Percentiles rank a stretch among this genome's conserved stretches.
phyloP scores from a whole-genome alignment of 2,329 filamentous ascomycete genomes.

The Coniella vitis region DNA sequence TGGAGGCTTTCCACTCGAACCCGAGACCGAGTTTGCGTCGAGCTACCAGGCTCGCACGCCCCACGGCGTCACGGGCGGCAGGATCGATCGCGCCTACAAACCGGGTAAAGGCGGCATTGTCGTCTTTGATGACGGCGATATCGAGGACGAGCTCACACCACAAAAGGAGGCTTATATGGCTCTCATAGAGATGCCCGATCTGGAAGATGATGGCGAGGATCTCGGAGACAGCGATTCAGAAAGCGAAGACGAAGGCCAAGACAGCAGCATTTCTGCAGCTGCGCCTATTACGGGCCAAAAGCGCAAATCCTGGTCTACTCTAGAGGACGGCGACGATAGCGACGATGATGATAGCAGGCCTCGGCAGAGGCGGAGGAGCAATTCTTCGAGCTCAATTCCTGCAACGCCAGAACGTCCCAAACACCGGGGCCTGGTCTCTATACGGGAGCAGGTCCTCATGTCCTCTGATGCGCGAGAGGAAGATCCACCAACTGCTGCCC shows the following conservation, averaged over 20 bases:
- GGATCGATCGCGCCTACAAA: slow-evolving; percentile 64
- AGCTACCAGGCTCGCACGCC: slow-evolving; percentile 47
- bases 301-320: slow-evolving; percentile 71
- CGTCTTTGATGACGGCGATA: slow-evolving; percentile 93
- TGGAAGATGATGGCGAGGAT: slow-evolving; percentile 66
- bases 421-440: slow-evolving; percentile 52
- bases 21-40: slow-evolving; percentile 39
- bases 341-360: slow-evolving; percentile 73
- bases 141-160: slow-evolving; percentile 68
- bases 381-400: slow-evolving; percentile 70
- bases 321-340: slow-evolving; percentile 61
- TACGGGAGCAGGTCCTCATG: slow-evolving; percentile 40
- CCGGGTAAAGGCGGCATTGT: slow-evolving; percentile 81
- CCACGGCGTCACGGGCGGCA: slow-evolving; percentile 64
- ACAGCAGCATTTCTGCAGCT: slow-evolving; percentile 30
- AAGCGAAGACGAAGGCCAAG: slow-evolving; percentile 52
- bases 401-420: slow-evolving; percentile 55
- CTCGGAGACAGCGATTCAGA: slow-evolving; percentile 51
- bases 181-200: slow-evolving; percentile 83
- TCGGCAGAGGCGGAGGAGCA: slow-evolving; percentile 74
- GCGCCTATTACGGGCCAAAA: slow-evolving; percentile 52
- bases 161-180: slow-evolving; percentile 80
- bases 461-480: slow-evolving; percentile 39
- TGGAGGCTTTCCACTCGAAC: slow-evolving; percentile 58
- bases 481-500: slow-evolving; percentile 51